Evolutionary conservation across 371 early-diverging fungal species (phyloP).

Genomic region (Amoeboaphelidium protococcarum): DNA sequence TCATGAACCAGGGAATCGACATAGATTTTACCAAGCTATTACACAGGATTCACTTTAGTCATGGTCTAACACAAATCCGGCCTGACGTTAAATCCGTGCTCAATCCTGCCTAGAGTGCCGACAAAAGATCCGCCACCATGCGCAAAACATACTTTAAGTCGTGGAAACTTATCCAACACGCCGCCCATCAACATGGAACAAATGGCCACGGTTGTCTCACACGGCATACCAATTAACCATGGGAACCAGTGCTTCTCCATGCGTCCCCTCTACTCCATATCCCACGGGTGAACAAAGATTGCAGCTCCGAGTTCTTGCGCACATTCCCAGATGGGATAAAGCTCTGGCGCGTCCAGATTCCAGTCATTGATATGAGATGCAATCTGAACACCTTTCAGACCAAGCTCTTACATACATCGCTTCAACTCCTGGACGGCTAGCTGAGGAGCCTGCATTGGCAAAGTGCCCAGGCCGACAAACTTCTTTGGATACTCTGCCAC

Average conservation of each 20-base stretch:
- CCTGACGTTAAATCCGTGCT: slow-evolving; percentile 32
- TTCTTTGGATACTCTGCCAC: slow-evolving; percentile 29
- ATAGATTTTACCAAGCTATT: slow-evolving; percentile 24
- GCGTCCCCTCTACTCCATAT: slow-evolving; percentile 25
- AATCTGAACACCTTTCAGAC: slow-evolving; percentile 34
- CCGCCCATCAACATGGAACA: slow-evolving; percentile 36
- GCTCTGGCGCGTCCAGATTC: slow-evolving; percentile 39
- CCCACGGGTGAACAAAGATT: slow-evolving; percentile 45
- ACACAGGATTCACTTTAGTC: slow-evolving; percentile 21
- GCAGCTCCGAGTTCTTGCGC: slow-evolving; percentile 30
- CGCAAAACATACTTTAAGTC: slow-evolving; percentile 30
- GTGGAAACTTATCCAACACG: slow-evolving; percentile 31
- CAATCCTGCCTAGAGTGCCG: slow-evolving; percentile 31
- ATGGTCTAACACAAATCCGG: slow-evolving; percentile 32
- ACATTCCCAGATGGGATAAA: slow-evolving; percentile 28
- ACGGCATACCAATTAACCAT: slow-evolving; percentile 43
- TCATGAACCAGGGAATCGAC: slow-evolving; percentile 42
- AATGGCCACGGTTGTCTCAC: slow-evolving; percentile 36
- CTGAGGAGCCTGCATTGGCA: slow-evolving; percentile 40
- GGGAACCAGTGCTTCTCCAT: slow-evolving; percentile 47
- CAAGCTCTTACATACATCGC: slow-evolving; percentile 34
- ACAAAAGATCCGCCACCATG: slow-evolving; percentile 44
- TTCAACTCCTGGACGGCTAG: slow-evolving; percentile 30
- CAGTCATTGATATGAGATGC: slow-evolving; percentile 39
- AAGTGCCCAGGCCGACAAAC: slow-evolving; percentile 36